phyloP scores from a whole-genome alignment of 805 yeast genomes.

The Candida methanosorbosa region DNA sequence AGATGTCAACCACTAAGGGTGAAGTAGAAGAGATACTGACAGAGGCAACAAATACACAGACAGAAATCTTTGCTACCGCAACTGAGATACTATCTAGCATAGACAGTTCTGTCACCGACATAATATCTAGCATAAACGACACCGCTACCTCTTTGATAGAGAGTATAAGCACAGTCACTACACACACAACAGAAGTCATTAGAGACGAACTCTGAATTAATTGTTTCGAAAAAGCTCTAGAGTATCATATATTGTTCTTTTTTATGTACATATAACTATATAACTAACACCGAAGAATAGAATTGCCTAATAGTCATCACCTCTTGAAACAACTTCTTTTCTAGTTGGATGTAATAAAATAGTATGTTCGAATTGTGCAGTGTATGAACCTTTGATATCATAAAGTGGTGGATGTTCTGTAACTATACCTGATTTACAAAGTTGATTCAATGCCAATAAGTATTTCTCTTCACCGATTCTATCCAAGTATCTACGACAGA shows the following conservation, averaged over 20 bases:
- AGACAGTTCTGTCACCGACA: too few species aligned
- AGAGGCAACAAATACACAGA: too few species aligned
- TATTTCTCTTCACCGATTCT: constrained; percentile 89
- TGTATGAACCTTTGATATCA: constrained; percentile 77
- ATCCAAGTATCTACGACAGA: constrained; percentile 93
- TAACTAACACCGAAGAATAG: too few species aligned
- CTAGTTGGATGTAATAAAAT: constrained; percentile 79
- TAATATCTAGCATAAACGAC: too few species aligned
- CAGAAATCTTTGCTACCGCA: too few species aligned
- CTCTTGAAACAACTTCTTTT: constrained; percentile 92
- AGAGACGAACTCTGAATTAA: constrained; percentile 5
- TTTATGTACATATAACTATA: not conserved
- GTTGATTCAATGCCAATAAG: constrained; percentile 72
- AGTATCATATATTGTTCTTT: not conserved
- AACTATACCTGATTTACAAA: constrained; percentile 81
- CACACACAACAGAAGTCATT: too few species aligned
- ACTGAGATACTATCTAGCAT: too few species aligned
- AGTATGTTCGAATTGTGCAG: constrained; percentile 97
- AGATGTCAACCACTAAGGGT: too few species aligned
- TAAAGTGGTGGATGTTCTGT: constrained; percentile 91
- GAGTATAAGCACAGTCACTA: too few species aligned
- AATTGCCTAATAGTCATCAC: constrained; percentile 71
- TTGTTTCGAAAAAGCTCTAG: not conserved
- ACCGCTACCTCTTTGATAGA: too few species aligned
- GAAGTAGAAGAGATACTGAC: too few species aligned